Evolutionary conservation across 148 eudicot species (phyloP), one percentile per base, ranked within the genome.

Genomic region (Suaeda aralocaspica): DNA sequence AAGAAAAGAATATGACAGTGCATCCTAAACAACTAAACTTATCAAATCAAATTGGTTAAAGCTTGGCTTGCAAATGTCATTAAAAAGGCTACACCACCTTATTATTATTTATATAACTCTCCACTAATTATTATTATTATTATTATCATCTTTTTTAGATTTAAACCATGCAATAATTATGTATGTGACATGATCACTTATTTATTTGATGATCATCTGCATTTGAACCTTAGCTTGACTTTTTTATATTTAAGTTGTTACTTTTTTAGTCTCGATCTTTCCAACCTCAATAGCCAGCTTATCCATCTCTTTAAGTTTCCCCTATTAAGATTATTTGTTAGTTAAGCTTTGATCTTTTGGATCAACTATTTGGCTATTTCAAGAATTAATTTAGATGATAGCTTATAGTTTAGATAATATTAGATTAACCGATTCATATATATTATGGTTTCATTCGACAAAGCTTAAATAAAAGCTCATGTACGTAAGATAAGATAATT

Each of bases 51-150:
- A 74, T 74, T 74, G 77, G 77, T 74, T 68, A 74, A 67, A 59
- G 55, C 77, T 74, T 74, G 52, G 77, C 77, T 74, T 74, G 77
- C 77, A 74, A 74, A 59, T 68, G 67, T 74, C 77, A 67, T 69
- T 67, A 74, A 74, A 53, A 74, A 63, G 34, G 77, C 72, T 61
- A 74, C 63, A 30, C 67, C 67, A 74, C 72, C 72, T 74, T 74
- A 66, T 66, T 74, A 42, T 25, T 41, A 52, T 33, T 36, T 36
- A 36, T 36, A 36, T 36, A 3, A 36, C n/a, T n/a, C n/a, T 60
- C 33, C 34, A 31, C 22, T 26, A 25, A 13, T 34, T 33, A 34
- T 33, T 31, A 1, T 18, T 13, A 16, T 19, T 49, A 15, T 39
- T 15, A 25, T 16, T 15, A 11, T 29, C n/a, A 31, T 39, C 29